phyloP scores from a whole-genome alignment of 169 alveolate genomes.

The Plasmodium ovale region DNA sequence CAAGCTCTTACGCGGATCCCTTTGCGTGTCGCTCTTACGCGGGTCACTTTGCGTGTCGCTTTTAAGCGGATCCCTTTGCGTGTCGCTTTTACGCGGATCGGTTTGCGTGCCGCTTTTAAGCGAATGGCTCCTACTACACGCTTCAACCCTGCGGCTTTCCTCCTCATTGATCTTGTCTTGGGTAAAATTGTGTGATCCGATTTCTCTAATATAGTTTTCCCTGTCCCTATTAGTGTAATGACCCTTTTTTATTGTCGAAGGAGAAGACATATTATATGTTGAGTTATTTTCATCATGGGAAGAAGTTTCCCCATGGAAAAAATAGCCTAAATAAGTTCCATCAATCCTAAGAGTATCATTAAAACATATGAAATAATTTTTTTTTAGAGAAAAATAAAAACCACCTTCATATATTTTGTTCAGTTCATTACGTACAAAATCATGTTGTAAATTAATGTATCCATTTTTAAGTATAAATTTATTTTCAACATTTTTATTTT shows the following conservation, averaged over 20 bases:
- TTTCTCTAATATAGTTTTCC: no score
- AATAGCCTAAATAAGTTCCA: slow-evolving; percentile 23
- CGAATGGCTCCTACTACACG: no score
- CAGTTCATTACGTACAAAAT: slow-evolving; percentile 46
- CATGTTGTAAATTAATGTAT: slow-evolving; percentile 38
- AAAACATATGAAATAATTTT: slow-evolving; percentile 43
- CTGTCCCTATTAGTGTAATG: no score
- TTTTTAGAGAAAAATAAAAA: slow-evolving; percentile 14
- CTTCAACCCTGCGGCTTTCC: not conserved
- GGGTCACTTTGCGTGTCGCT: not conserved
- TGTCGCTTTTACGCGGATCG: not conserved
- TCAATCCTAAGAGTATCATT: slow-evolving; percentile 3
- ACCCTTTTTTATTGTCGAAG: no score
- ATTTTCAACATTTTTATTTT: slow-evolving; percentile 26
- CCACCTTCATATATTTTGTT: slow-evolving; percentile 24
- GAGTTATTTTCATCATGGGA: no score
- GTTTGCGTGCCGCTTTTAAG: not conserved
- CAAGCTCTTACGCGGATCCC: not conserved
- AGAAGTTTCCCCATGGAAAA: slow-evolving; percentile 22
- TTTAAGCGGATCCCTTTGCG: not conserved
- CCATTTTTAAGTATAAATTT: slow-evolving; percentile 54
- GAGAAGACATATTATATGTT: not conserved
- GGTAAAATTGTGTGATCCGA: not conserved
- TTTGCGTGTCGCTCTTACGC: not conserved
- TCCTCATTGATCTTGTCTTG: not conserved